phyloP scores from a whole-genome alignment of 169 alveolate genomes.

The Plasmodium falciparum region DNA sequence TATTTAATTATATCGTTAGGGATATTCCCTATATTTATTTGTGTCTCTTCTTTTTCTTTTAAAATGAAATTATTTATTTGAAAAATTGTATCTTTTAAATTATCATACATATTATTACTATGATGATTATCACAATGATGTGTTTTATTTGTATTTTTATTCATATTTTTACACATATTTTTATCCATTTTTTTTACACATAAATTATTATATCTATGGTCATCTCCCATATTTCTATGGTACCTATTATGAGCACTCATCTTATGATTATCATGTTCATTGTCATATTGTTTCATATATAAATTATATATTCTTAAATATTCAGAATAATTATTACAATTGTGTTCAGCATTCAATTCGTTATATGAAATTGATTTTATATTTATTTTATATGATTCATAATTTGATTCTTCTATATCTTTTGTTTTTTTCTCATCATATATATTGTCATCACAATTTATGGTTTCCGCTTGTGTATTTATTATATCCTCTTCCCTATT shows the following conservation, averaged over 20 bases:
- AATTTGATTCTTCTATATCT: neutral
- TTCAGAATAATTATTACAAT: conserved; percentile 65
- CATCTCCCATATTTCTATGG: neutral
- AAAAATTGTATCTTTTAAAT: conserved; percentile 21
- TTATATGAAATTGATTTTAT: conserved; percentile 39
- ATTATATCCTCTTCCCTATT: neutral
- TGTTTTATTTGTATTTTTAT: neutral
- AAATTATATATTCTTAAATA: conserved; percentile 59
- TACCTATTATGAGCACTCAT: neutral
- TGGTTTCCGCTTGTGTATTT: neutral
- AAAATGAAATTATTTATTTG: conserved; percentile 32
- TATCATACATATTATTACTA: neutral
- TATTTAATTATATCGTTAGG: conserved; percentile 18
- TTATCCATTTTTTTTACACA: neutral
- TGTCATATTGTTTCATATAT: conserved; percentile 6
- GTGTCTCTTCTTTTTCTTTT: conserved; percentile 18
- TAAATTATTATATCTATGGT: neutral
- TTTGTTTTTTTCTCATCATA: no score
- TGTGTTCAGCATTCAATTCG: conserved; percentile 65
- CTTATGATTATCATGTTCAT: neutral
- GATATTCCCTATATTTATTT: conserved; percentile 52
- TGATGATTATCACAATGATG: neutral
- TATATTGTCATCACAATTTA: neutral
- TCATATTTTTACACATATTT: neutral
- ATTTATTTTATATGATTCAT: conserved; percentile 15